A percentile compares a stretch with the other conserved stretches of the same genome.
phyloP scores from a whole-genome alignment of 2,329 filamentous ascomycete species.

The Chaetothyriales sp. region DNA sequence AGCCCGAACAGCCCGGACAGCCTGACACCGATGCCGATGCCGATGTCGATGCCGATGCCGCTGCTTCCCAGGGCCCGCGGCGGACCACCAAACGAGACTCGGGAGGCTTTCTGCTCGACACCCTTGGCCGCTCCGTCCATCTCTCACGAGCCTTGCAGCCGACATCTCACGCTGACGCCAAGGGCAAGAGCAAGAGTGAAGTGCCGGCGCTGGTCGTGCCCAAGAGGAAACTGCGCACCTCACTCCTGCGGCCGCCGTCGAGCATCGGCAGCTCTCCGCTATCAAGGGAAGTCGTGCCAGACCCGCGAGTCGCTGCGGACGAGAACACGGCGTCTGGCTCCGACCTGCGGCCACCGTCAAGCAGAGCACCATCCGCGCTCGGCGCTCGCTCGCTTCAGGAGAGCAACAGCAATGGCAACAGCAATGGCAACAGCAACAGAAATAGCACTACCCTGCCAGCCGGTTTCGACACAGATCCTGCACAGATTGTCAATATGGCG shows the following conservation, averaged over 20 bases:
- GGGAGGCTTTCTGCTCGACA: constrained; percentile 34
- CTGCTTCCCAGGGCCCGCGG: background rate
- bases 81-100: constrained; percentile 16
- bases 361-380: constrained; percentile 7
- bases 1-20: background rate
- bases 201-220: constrained; percentile 23
- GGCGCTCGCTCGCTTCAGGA: constrained; percentile 2
- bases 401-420: constrained; percentile 1
- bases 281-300: constrained; percentile 17
- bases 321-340: constrained; percentile 5
- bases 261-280: constrained; percentile 23
- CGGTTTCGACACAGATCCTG: constrained; percentile 58
- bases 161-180: constrained; percentile 21
- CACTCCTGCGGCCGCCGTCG: constrained; percentile 23
- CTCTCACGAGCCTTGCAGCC: constrained; percentile 19
- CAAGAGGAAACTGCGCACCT: constrained; percentile 26
- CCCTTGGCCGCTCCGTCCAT: constrained; percentile 23
- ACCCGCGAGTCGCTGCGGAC: constrained; percentile 3
- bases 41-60: background rate
- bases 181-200: constrained; percentile 29
- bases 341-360: constrained; percentile 6
- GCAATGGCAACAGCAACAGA: constrained; percentile 1
- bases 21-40: background rate
- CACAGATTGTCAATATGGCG: constrained; percentile 86
- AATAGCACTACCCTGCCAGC: constrained; percentile 2